These are phyloP conservation scores for Silene coronaria DNA, from an alignment of 179 eudicot genomes.

Conservation along the genomic window DNA sequence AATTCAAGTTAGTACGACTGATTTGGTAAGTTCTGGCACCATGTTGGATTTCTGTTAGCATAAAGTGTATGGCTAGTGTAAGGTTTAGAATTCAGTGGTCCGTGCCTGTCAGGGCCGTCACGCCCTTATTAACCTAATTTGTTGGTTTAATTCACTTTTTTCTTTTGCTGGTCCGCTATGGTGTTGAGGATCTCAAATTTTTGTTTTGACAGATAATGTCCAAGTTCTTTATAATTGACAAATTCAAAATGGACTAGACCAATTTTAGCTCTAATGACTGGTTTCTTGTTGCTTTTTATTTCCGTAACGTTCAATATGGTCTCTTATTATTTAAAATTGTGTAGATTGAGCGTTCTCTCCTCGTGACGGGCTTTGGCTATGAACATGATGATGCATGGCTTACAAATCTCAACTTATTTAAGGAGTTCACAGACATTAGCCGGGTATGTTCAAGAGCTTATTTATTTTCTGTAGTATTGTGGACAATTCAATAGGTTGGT, in stretches of 20 bases:
- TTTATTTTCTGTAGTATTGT: conserved; percentile 7
- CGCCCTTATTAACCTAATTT: background rate
- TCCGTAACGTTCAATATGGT: background rate
- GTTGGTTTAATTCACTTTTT: background rate
- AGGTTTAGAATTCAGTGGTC: background rate
- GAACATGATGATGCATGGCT: conserved; percentile 98
- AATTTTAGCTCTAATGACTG: background rate
- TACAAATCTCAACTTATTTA: conserved; percentile 79
- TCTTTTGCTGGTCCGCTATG: background rate
- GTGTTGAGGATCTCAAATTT: background rate
- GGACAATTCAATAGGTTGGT: background rate
- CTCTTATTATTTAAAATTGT: conserved; percentile 1
- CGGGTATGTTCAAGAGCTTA: conserved; percentile 58
- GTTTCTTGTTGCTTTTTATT: background rate
- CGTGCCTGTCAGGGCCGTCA: background rate
- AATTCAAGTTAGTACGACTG: conserved; percentile 67
- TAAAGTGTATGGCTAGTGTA: background rate
- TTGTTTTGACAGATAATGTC: background rate
- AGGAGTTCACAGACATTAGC: conserved; percentile 88
- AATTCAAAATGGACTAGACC: background rate
- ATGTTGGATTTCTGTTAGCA: background rate
- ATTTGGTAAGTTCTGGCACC: conserved; percentile 52
- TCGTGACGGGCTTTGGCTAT: conserved; percentile 96
- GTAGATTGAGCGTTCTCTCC: conserved; percentile 81
- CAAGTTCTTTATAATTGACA: background rate